phyloP scores from a whole-genome alignment of 768 basidiomycete genomes.

The Macrolepiota albuminosa region DNA sequence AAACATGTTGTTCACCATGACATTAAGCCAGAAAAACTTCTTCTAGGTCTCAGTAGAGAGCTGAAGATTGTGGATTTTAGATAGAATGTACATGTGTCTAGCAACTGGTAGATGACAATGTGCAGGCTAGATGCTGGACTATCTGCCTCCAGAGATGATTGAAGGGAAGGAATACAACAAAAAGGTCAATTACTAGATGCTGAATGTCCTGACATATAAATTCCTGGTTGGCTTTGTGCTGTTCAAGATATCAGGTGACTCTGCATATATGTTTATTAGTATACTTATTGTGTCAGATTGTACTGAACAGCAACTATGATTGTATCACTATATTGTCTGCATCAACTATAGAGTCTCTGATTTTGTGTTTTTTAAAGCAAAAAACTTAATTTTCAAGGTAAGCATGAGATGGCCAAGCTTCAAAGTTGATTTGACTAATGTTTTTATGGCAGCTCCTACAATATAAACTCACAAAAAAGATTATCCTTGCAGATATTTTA shows the following conservation, averaged over 20 bases:
- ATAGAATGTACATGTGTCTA: constrained; percentile 96
- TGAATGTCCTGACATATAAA: constrained; percentile 93
- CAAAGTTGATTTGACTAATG: background rate
- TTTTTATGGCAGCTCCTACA: constrained; percentile 60
- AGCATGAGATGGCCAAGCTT: constrained; percentile 10
- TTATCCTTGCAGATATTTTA: constrained; percentile 73
- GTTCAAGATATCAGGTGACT: constrained; percentile 80
- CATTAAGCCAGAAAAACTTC: constrained; percentile 97
- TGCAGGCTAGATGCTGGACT: constrained; percentile 87
- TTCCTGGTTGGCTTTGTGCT: constrained; percentile 75
- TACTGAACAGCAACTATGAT: constrained; percentile 44
- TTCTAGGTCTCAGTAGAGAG: constrained; percentile 92
- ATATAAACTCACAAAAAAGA: constrained; percentile 73
- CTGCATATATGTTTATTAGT: constrained; percentile 44
- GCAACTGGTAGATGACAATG: constrained; percentile 81
- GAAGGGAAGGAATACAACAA: constrained; percentile 85
- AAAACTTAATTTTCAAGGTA: constrained; percentile 59
- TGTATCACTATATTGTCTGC: constrained; percentile 84
- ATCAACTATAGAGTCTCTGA: constrained; percentile 74
- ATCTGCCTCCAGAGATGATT: constrained; percentile 98
- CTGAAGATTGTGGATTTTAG: constrained; percentile 99
- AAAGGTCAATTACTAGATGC: constrained; percentile 91
- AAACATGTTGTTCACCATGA: constrained; percentile 99
- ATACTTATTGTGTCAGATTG: background rate
- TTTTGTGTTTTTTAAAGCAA: constrained; percentile 56